phyloP scores from a whole-genome alignment of 2,329 filamentous ascomycete species.

The Penicillium thymicola region DNA sequence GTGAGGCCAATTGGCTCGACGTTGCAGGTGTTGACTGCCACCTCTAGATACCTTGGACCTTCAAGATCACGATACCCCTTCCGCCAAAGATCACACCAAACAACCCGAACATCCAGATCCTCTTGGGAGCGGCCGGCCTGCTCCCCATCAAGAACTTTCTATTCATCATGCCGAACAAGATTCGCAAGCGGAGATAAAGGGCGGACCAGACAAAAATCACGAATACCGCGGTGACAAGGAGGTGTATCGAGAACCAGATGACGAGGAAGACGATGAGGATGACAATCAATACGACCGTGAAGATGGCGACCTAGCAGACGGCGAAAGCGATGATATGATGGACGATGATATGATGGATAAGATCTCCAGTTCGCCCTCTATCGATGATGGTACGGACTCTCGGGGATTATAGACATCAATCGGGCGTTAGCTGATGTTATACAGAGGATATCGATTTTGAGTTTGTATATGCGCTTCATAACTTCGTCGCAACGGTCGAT shows the following conservation, averaged over 20 bases:
- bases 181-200: conserved; percentile 66
- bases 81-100: conserved; percentile 74
- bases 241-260: conserved; percentile 34
- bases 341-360: conserved; percentile 98
- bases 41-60: conserved; percentile 85
- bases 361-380: conserved; percentile 97
- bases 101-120: conserved; percentile 52
- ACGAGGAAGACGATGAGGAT: conserved; percentile 23
- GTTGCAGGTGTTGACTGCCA: conserved; percentile 10
- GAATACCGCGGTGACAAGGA: conserved; percentile 33
- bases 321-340: conserved; percentile 64
- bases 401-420: conserved; percentile 27
- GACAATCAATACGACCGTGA: conserved; percentile 27
- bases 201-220: conserved; percentile 59
- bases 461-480: conserved; percentile 97
- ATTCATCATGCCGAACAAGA: conserved; percentile 78
- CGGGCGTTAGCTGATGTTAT: conserved; percentile 68
- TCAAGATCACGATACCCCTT: conserved; percentile 77
- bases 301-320: conserved; percentile 59
- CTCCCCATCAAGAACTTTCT: conserved; percentile 81
- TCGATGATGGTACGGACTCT: conserved; percentile 82
- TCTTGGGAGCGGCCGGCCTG: conserved; percentile 56
- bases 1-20: not conserved
- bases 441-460: conserved; percentile 99
- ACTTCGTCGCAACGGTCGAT: conserved; percentile 95